A percentile compares a stretch with the other conserved stretches of the same genome.
These are phyloP conservation scores for Abelmoschus esculentus DNA, from an alignment of 345 rosid genomes.

Conservation along the genomic window DNA sequence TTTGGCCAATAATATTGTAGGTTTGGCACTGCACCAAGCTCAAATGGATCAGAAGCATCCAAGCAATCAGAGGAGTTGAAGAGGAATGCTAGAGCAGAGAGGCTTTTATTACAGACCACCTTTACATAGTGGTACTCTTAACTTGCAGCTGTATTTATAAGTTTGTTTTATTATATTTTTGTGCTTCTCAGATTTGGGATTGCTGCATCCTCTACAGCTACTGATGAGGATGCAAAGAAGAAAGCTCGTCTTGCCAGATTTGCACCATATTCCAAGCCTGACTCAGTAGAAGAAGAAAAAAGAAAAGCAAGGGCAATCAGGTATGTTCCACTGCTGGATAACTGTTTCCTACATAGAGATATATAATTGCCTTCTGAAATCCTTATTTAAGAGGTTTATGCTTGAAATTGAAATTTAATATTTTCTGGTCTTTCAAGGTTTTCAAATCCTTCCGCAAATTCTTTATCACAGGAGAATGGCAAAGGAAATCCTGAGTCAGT, in stretches of 20 bases:
- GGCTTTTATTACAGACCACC: slow-evolving; percentile 29
- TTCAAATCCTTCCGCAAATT: slow-evolving; percentile 40
- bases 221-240: slow-evolving; percentile 70
- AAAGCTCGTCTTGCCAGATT: slow-evolving; percentile 83
- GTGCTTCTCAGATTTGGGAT: slow-evolving; percentile 57
- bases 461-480: slow-evolving; percentile 44
- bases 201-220: slow-evolving; percentile 28
- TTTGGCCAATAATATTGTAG: slow-evolving; percentile 23
- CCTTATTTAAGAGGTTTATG: neutral
- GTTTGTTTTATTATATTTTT: neutral
- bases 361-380: neutral
- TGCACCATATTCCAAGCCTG: slow-evolving; percentile 45
- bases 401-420: neutral
- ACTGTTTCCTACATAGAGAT: slow-evolving; percentile 3
- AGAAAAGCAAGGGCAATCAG: slow-evolving; percentile 75
- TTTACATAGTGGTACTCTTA: neutral
- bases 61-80: slow-evolving; percentile 71
- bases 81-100: slow-evolving; percentile 92
- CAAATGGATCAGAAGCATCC: slow-evolving; percentile 32
- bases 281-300: slow-evolving; percentile 66
- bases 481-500: slow-evolving; percentile 45
- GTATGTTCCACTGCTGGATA: slow-evolving; percentile 25
- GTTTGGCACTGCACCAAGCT: slow-evolving; percentile 55
- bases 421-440: slow-evolving; percentile 36
- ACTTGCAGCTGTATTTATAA: neutral